Base-by-base conservation (phyloP, 2,329 filamentous ascomycete genomes). In the Ophiobolus disseminans region DNA sequence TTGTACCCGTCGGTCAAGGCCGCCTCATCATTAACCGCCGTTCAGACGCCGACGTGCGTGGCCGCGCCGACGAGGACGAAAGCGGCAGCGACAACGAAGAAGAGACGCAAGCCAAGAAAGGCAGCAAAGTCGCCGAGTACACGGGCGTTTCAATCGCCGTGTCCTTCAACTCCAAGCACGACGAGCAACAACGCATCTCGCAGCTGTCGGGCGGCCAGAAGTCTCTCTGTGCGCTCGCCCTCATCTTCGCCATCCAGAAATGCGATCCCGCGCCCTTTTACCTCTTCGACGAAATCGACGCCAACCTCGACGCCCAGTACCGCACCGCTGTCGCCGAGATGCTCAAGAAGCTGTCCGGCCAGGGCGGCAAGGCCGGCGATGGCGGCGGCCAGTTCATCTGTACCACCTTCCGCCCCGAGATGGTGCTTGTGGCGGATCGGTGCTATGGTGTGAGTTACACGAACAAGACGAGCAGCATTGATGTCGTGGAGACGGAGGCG, bases 201-300 rank as follows among this genome's bases (percentile, higher is more conserved):
- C 94, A 99, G 74, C 85, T 99, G 55, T 95, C 90, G 63, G 94
- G 94, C 79, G 94, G 94, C 23, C 94, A 99, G 69, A 99, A 99
- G 83, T 96, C 91, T 84, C 80, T 97, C 54, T 97, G 93, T 74
- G 94, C 94, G 8, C 84, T 99, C n/a, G 95, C 94, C 35, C 85
- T 99, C 41, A 95, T 99, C 61, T 99, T 99, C 71, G 94, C 94
- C n/a, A 95, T 99, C 61, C 94, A 99, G 75, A 90, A 92, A 62
- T 96, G 93, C 50, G 94, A 99, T 72, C 94, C 93, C 8, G 95
- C 93, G 35, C 94, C 94, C 1, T 97, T 99, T 81, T 97, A 99
- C 72, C 92, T 99, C 66, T 99, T 99, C 64, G 94, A 99, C 73
- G 94, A 99, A 75, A 96, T 99, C 57, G 94, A 99, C 69, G 94